Evolutionary conservation across 306 rosid species (phyloP).

Genomic region (Luffa acutangula): DNA sequence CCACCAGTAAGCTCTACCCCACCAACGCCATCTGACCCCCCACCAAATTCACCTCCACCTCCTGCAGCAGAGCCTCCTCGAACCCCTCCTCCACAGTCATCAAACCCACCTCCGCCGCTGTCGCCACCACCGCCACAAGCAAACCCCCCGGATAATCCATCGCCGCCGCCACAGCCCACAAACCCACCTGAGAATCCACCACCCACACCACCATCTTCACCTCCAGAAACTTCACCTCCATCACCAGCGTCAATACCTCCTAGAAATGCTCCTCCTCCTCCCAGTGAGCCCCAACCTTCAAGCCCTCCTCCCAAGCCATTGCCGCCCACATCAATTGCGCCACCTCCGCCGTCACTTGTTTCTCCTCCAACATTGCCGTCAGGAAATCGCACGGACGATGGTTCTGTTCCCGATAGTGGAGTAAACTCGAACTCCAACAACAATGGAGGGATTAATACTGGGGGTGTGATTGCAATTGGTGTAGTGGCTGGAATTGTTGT

Average conservation of each 20-base stretch:
- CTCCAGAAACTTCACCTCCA: constrained; percentile 29
- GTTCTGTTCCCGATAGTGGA: constrained; percentile 14
- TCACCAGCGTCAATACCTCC: constrained; percentile 18
- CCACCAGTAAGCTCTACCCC: constrained; percentile 19
- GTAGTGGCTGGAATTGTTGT: constrained; percentile 35
- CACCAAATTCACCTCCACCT: constrained; percentile 14
- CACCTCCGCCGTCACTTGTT: constrained; percentile 27
- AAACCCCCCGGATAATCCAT: constrained; percentile 28
- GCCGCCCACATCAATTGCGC: constrained; percentile 28
- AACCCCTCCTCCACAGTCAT: constrained; percentile 31
- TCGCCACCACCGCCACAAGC: constrained; percentile 18
- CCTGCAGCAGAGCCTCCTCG: constrained; percentile 18
- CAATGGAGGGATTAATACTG: constrained; percentile 39
- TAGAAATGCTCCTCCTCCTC: constrained; percentile 22
- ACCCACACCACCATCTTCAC: constrained; percentile 9
- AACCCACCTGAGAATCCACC: constrained; percentile 14
- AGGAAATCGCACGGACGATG: not conserved
- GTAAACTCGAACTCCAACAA: constrained; percentile 21
- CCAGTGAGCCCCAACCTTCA: constrained; percentile 26
- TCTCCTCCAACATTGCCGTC: constrained; percentile 20
- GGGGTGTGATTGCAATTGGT: constrained; percentile 36
- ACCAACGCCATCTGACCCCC: constrained; percentile 17
- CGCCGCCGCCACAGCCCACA: constrained; percentile 7
- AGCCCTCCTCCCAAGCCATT: constrained; percentile 30
- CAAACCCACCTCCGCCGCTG: constrained; percentile 24